These are phyloP conservation scores for Kodamaea lidongshanica DNA, from an alignment of 805 yeast genomes.

Conservation along the genomic window DNA sequence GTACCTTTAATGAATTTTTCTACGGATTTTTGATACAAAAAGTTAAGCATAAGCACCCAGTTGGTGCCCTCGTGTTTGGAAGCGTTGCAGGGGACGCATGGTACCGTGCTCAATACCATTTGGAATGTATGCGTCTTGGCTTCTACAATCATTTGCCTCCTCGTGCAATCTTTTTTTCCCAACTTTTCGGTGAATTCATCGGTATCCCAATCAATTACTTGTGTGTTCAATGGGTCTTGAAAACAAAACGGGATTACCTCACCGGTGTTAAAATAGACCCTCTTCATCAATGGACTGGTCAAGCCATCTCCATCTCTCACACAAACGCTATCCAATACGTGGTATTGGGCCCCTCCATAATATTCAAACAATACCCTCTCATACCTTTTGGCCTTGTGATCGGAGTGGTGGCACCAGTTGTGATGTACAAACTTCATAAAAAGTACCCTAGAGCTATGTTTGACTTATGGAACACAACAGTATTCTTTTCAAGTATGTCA, in stretches of 20 bases:
- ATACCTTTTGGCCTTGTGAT: slow-evolving; percentile 41
- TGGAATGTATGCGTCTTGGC: slow-evolving; percentile 40
- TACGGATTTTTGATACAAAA: slow-evolving; percentile 43
- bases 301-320: slow-evolving; percentile 33
- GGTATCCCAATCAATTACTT: slow-evolving; percentile 50
- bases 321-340: slow-evolving; percentile 49
- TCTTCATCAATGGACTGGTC: slow-evolving; percentile 49
- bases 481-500: slow-evolving; percentile 43
- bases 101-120: slow-evolving; percentile 39
- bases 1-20: slow-evolving; percentile 45
- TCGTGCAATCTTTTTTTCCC: slow-evolving; percentile 43
- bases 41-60: slow-evolving; percentile 33
- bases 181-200: slow-evolving; percentile 45
- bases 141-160: slow-evolving; percentile 53
- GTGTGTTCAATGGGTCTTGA: slow-evolving; percentile 43
- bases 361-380: slow-evolving; percentile 37
- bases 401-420: slow-evolving; percentile 35
- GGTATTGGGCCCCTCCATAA: slow-evolving; percentile 42
- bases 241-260: slow-evolving; percentile 32
- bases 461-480: slow-evolving; percentile 42
- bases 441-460: slow-evolving; percentile 24
- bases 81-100: slow-evolving; percentile 48
- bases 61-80: slow-evolving; percentile 44
- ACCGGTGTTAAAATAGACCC: slow-evolving; percentile 35
- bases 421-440: slow-evolving; percentile 24